A percentile compares a stretch with the other conserved stretches of the same genome.
phyloP scores from a whole-genome alignment of 495 filamentous ascomycete genomes.

The Aspergillus cavernicola region DNA sequence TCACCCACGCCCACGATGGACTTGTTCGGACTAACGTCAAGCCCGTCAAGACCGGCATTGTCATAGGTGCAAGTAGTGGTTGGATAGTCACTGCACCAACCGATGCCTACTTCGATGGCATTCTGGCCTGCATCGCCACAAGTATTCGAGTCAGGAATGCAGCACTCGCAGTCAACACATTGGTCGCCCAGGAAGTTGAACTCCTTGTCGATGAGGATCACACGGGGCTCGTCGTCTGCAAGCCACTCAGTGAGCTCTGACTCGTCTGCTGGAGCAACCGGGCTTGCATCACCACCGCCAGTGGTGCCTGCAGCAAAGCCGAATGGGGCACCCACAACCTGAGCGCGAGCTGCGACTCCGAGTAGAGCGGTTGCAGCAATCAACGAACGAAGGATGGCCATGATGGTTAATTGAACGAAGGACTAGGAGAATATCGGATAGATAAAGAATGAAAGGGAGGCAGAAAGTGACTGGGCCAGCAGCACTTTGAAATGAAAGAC shows the following conservation, averaged over 20 bases:
- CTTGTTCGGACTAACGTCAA: slow-evolving; percentile 38
- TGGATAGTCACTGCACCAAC: slow-evolving; percentile 30
- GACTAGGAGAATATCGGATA: background rate
- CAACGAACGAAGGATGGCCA: slow-evolving; percentile 22
- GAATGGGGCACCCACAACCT: slow-evolving; percentile 37
- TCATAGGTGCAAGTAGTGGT: slow-evolving; percentile 32
- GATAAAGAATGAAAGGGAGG: slow-evolving; percentile 12
- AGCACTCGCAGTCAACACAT: slow-evolving; percentile 34
- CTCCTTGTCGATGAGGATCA: slow-evolving; percentile 46
- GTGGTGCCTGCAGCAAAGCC: slow-evolving; percentile 48
- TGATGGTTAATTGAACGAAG: slow-evolving; percentile 3
- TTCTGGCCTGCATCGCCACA: slow-evolving; percentile 28
- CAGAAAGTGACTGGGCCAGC: slow-evolving; percentile 18
- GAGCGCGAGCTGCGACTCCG: slow-evolving; percentile 19
- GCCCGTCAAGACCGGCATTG: slow-evolving; percentile 31
- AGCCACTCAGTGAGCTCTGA: slow-evolving; percentile 31
- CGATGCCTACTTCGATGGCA: slow-evolving; percentile 23
- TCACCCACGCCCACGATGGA: slow-evolving; percentile 33
- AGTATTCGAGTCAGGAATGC: slow-evolving; percentile 24
- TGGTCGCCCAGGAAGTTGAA: slow-evolving; percentile 45
- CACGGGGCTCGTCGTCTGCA: slow-evolving; percentile 39
- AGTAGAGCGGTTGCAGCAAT: slow-evolving; percentile 21
- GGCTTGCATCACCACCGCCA: slow-evolving; percentile 45
- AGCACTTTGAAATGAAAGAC: slow-evolving; percentile 11
- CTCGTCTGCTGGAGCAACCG: slow-evolving; percentile 40